Evolutionary conservation across 1,284 basidiomycete genomes (phyloP), one percentile per base, ranked within the genome.

Genomic region (Austroboletus novae-zelandiae): DNA sequence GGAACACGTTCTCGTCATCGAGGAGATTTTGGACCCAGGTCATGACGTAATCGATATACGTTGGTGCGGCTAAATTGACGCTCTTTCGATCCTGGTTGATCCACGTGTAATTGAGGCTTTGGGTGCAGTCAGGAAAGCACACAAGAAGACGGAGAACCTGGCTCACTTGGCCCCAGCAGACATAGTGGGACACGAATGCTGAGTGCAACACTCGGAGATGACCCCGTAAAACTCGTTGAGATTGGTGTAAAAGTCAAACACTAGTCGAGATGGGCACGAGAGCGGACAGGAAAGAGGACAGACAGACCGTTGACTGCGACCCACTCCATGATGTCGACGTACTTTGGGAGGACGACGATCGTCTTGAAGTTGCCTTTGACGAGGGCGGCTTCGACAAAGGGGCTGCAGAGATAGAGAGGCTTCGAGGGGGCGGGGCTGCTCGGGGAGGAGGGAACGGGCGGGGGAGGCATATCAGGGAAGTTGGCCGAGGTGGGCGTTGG

Each of bases 351-450:
- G 73, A 94, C 91, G 36, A 98, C 94, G 60, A 99, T 98, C 1
- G 95, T 98, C 75, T 98, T 98, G 76, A 98, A 98, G 67, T 94
- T 96, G 15, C 96, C 96, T 71, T 98, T 98, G 58, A 99, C 95
- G 29, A 99, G 79, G 1, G 96, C 94, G 1, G 94, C 92, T 64
- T 98, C 94, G 47, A 96, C 94, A 66, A 99, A 99, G 5, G 94
- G 94, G 61, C 90, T 91, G 68, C 89, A 93, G n/a, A 96, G 78
- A 69, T 94, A 96, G 29, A 97, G 74, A 1, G 93, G 89, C 61
- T 89, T 89, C 32, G 67, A 67, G 14, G 65, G 60, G 9, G 64
- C 47, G 3, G 74, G 52, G 45, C 59, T 65, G 9, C 61, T 61
- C 4, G 76, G 73, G 6, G 77, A 72, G 1, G 76, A 64, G 6